Percentiles rank a stretch among this genome's conserved stretches.
phyloP scores from a whole-genome alignment of 495 filamentous ascomycete species.

The Podospora appendiculata region DNA sequence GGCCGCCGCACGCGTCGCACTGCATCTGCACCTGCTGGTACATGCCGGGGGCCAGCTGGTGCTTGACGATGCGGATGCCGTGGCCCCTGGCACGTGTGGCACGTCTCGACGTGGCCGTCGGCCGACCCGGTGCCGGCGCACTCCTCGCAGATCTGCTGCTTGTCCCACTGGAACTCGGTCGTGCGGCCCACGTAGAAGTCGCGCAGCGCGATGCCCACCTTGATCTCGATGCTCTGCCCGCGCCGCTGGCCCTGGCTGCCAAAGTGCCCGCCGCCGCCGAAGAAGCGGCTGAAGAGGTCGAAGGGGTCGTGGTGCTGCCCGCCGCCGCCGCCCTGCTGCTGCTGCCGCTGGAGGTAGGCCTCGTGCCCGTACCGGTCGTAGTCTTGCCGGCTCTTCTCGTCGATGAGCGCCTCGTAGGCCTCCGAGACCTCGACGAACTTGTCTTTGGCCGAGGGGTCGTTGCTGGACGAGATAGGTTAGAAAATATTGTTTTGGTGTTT shows the following conservation, averaged over 20 bases:
- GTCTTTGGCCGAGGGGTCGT: conserved; percentile 68
- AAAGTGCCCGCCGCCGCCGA: conserved; percentile 83
- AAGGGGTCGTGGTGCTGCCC: conserved; percentile 84
- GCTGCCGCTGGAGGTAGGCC: conserved; percentile 69
- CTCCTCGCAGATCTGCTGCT: conserved; percentile 88
- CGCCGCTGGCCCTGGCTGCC: conserved; percentile 65
- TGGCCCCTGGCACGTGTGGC: conserved; percentile 67
- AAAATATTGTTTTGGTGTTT: not conserved
- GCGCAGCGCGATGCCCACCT: conserved; percentile 69
- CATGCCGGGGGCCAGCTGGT: conserved; percentile 90
- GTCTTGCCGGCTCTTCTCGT: conserved; percentile 72
- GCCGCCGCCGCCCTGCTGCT: conserved; percentile 46
- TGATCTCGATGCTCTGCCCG: conserved; percentile 86
- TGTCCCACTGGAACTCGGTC: conserved; percentile 82
- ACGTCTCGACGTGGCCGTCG: conserved; percentile 75
- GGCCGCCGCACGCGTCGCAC: conserved; percentile 81
- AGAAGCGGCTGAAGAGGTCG: conserved; percentile 95
- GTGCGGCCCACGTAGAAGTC: conserved; percentile 91
- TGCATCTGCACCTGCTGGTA: conserved; percentile 92
- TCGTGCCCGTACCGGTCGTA: conserved; percentile 97
- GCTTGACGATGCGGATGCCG: conserved; percentile 73
- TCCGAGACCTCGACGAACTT: conserved; percentile 95
- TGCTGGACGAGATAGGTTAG: conserved; percentile 3
- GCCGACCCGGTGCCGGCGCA: conserved; percentile 82
- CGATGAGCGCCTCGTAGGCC: conserved; percentile 90